Conservation (phyloP, 768 basidiomycete genomes). For the Crepidotus variabilis region DNA sequence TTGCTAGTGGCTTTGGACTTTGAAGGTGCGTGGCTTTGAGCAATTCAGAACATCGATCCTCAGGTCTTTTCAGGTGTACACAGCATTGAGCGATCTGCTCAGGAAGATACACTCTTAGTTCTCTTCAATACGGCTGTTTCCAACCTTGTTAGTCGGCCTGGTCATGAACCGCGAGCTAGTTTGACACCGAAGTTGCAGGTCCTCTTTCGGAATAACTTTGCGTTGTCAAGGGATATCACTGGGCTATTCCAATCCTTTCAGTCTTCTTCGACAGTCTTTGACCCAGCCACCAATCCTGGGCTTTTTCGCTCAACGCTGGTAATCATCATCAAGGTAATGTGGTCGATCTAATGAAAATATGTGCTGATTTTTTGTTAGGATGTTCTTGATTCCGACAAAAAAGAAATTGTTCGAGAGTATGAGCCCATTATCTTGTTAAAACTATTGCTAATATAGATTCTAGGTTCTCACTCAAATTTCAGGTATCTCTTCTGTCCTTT, state of each 20-base stretch:
- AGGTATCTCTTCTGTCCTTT: neutral
- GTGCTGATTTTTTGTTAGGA: constrained; percentile 22
- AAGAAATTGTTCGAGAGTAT: constrained; percentile 56
- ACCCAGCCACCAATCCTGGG: constrained; percentile 54
- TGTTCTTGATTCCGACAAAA: constrained; percentile 58
- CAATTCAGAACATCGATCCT: neutral
- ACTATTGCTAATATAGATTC: neutral
- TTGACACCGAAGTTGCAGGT: constrained; percentile 33
- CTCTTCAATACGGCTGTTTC: constrained; percentile 65
- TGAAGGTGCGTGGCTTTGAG: constrained; percentile 39
- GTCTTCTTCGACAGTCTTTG: constrained; percentile 50
- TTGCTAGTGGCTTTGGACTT: constrained; percentile 61
- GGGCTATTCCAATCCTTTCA: constrained; percentile 63
- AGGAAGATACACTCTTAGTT: constrained; percentile 61
- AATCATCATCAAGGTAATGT: constrained; percentile 52
- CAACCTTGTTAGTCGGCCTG: constrained; percentile 40
- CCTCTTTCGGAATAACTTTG: constrained; percentile 64
- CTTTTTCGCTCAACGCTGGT: constrained; percentile 56
- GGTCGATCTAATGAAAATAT: neutral
- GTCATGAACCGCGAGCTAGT: neutral
- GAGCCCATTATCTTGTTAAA: constrained; percentile 11
- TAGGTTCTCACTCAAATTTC: neutral
- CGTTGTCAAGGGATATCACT: constrained; percentile 54
- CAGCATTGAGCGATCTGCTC: constrained; percentile 58
- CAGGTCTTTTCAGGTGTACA: constrained; percentile 43